Evolutionary conservation across 306 rosid genomes (phyloP).

Genomic region (Dalbergia oliveri): DNA sequence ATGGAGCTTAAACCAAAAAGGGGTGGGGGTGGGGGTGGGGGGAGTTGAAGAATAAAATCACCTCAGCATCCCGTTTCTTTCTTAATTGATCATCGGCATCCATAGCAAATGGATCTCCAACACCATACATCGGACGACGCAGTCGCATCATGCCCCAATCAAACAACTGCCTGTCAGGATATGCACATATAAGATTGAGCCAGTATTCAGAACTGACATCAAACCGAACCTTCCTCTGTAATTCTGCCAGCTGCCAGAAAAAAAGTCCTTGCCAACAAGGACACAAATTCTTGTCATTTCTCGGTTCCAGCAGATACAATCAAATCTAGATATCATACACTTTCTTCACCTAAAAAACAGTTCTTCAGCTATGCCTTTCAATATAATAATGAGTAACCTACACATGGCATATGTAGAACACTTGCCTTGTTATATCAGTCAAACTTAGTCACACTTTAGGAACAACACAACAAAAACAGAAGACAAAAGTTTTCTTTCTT

Average conservation of each 20-base stretch:
- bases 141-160: conserved; percentile 97
- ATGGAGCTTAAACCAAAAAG: conserved; percentile 21
- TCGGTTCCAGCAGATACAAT: conserved; percentile 42
- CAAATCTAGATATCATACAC: neutral
- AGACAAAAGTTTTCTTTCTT: neutral
- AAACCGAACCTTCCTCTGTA: conserved; percentile 79
- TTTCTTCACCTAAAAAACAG: conserved; percentile 29
- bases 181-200: conserved; percentile 73
- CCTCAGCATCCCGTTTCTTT: conserved; percentile 97
- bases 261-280: conserved; percentile 67
- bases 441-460: conserved; percentile 23
- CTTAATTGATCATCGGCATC: conserved; percentile 91
- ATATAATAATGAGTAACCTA: conserved; percentile 5
- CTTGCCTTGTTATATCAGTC: conserved; percentile 33
- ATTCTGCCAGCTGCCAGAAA: conserved; percentile 79
- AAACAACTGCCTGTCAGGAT: conserved; percentile 85
- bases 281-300: conserved; percentile 61
- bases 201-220: conserved; percentile 85
- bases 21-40: neutral
- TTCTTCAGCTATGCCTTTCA: conserved; percentile 5
- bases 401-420: conserved; percentile 6
- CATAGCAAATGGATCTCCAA: conserved; percentile 94
- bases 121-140: conserved; percentile 83
- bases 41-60: conserved; percentile 40
- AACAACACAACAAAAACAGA: neutral